Percentiles rank a stretch among this genome's conserved stretches.
phyloP scores from a whole-genome alignment of 768 basidiomycete species.

The Pisolithus orientalis region DNA sequence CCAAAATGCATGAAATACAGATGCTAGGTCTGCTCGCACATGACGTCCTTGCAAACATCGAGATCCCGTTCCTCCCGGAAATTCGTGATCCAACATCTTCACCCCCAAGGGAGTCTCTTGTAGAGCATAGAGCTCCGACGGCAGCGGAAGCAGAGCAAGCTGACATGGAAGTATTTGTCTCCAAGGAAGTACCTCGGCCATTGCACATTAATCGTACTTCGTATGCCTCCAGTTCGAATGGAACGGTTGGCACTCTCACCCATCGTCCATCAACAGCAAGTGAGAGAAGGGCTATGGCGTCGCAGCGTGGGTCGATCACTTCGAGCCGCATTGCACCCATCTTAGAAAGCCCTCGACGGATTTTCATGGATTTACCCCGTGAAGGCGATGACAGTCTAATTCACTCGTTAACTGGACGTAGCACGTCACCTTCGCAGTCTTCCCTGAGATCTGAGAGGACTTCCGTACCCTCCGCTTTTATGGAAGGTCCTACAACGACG shows the following conservation, averaged over 20 bases:
- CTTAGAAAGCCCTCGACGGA: slow-evolving; percentile 60
- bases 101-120: slow-evolving; percentile 27
- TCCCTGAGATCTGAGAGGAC: slow-evolving; percentile 50
- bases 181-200: slow-evolving; percentile 35
- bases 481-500: slow-evolving; percentile 25
- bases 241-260: slow-evolving; percentile 30
- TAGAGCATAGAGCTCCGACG: slow-evolving; percentile 32
- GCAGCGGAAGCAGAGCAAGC: slow-evolving; percentile 65
- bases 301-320: slow-evolving; percentile 46
- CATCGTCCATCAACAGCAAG: slow-evolving; percentile 25
- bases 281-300: slow-evolving; percentile 35
- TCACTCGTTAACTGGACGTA: slow-evolving; percentile 33
- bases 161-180: slow-evolving; percentile 63
- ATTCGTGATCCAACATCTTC: slow-evolving; percentile 26
- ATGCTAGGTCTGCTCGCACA: slow-evolving; percentile 91
- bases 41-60: slow-evolving; percentile 84
- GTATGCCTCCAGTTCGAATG: slow-evolving; percentile 34
- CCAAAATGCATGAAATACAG: slow-evolving; percentile 96
- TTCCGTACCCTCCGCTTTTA: slow-evolving; percentile 45
- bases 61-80: slow-evolving; percentile 71
- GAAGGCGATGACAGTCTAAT: slow-evolving; percentile 31
- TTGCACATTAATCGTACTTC: slow-evolving; percentile 30
- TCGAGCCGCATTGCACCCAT: slow-evolving; percentile 52
- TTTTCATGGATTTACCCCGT: slow-evolving; percentile 45
- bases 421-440: slow-evolving; percentile 61